Evolutionary conservation across 345 rosid species (phyloP).

Genomic region (Euphorbia lathyris): DNA sequence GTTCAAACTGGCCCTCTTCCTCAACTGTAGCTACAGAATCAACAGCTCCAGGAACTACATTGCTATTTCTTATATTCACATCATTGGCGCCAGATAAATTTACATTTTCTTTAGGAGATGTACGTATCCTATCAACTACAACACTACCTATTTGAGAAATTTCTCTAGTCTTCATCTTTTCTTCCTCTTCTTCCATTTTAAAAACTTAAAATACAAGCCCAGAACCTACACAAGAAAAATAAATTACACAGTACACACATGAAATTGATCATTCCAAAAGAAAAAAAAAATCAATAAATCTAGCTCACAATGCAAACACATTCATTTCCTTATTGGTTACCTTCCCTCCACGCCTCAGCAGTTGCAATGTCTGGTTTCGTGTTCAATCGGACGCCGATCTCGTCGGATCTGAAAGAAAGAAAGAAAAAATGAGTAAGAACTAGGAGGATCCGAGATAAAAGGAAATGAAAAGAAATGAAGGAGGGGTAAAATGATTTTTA

Average conservation of each 20-base stretch:
- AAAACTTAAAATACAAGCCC: conserved; percentile 36
- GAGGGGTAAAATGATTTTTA: too few relatives aligned
- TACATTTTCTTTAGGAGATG: conserved; percentile 33
- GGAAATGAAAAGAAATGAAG: too few relatives aligned
- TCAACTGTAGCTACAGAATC: conserved; percentile 32
- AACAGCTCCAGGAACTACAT: conserved; percentile 26
- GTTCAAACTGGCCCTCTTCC: conserved; percentile 80
- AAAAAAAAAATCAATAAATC: conserved; percentile 23
- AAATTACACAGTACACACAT: not conserved
- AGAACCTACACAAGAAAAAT: not conserved
- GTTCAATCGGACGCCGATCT: too few relatives aligned
- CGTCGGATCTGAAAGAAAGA: too few relatives aligned
- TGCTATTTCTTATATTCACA: conserved; percentile 22
- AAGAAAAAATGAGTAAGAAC: too few relatives aligned
- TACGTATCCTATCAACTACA: conserved; percentile 38
- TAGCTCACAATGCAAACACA: conserved; percentile 7
- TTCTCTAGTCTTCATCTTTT: conserved; percentile 46
- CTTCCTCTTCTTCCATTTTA: conserved; percentile 74
- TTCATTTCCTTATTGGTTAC: not conserved
- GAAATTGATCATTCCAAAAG: not conserved
- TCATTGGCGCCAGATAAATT: conserved; percentile 25
- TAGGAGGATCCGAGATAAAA: too few relatives aligned
- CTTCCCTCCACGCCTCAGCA: too few relatives aligned
- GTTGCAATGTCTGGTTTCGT: too few relatives aligned
- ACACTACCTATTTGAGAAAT: conserved; percentile 27